A percentile compares a stretch with the other conserved stretches of the same genome.
phyloP scores from a whole-genome alignment of 129 eudicot species.

The carrot (Daucus carota) region DH1_v3.0 NC_030389.2:27086501-27087000 shows the following conservation, averaged over 20 bases:
- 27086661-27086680: no score
- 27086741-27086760: no score
- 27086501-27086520: neutral
- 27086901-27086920: conserved; percentile 65
- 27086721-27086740: neutral
- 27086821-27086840: neutral
- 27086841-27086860: conserved; percentile 28
- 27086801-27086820: neutral
- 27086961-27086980: conserved; percentile 94
- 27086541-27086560: neutral
- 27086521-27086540: neutral
- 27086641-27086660: neutral
- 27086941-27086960: conserved; percentile 74
- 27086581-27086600: neutral
- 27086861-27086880: conserved; percentile 42
- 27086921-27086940: conserved; percentile 77
- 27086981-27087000: conserved; percentile 77
- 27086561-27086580: neutral
- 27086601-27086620: neutral
- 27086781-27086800: neutral
- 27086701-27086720: neutral
- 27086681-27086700: neutral
- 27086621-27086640: neutral
- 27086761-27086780: neutral
- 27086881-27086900: conserved; percentile 61